phyloP scores from a whole-genome alignment of 1,284 basidiomycete genomes.

The Tilletia indica region DNA sequence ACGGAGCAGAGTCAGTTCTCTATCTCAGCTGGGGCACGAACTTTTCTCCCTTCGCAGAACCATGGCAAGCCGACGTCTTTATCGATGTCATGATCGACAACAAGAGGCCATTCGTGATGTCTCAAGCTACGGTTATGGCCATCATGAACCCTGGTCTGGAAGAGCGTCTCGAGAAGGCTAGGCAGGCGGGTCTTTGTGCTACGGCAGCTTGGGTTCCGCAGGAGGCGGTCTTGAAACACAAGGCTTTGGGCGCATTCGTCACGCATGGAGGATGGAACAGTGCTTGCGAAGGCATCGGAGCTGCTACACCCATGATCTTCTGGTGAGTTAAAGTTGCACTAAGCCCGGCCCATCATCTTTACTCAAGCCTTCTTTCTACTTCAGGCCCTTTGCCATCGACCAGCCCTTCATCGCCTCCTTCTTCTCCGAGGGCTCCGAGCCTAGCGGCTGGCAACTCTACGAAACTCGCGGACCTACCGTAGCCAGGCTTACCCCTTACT shows the following conservation, averaged over 20 bases:
- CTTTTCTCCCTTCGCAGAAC: neutral
- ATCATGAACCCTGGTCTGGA: neutral
- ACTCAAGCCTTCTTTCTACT: neutral
- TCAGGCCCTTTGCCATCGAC: constrained; percentile 12
- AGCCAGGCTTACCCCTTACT: neutral
- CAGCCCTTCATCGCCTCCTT: neutral
- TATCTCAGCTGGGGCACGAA: neutral
- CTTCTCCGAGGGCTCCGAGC: neutral
- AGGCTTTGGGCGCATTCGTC: neutral
- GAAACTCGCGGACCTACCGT: neutral
- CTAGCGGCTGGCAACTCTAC: neutral
- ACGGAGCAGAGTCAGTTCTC: neutral
- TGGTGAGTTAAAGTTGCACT: neutral
- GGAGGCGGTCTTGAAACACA: neutral
- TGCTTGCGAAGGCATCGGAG: neutral
- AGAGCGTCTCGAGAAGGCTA: neutral
- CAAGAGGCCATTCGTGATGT: neutral
- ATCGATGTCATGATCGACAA: neutral
- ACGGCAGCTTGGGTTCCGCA: neutral
- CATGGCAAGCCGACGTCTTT: constrained; percentile 1
- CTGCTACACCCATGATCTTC: neutral
- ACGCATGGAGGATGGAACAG: constrained; percentile 15
- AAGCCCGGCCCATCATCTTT: no score
- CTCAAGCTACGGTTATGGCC: neutral
- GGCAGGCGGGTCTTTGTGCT: neutral